A percentile compares a stretch with the other conserved stretches of the same genome.
Conservation (phyloP, 208 protist species). For the Trypanosoma avium region DNA sequence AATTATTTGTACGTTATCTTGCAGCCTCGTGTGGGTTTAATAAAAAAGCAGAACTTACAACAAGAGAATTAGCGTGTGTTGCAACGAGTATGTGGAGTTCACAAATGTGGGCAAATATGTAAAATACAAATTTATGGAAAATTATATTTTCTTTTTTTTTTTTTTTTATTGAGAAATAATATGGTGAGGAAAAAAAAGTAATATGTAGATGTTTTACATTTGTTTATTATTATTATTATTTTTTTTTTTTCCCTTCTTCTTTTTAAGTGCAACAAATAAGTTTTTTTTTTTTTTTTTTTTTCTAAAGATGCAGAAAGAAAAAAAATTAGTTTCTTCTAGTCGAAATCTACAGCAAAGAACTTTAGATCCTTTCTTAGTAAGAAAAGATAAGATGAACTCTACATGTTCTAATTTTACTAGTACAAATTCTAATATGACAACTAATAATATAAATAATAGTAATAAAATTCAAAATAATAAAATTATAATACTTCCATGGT, state of each 20-base stretch:
- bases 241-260: too few relatives aligned
- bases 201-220: too few relatives aligned
- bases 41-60: constrained; percentile 46
- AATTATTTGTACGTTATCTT: constrained; percentile 69
- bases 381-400: background rate
- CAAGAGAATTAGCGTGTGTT: constrained; percentile 66
- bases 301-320: background rate
- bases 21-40: constrained; percentile 71
- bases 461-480: background rate
- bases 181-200: too few relatives aligned
- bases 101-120: constrained; percentile 47
- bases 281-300: constrained; percentile 6
- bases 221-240: too few relatives aligned
- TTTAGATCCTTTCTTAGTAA: background rate
- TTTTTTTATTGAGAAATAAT: too few relatives aligned
- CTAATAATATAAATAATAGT: background rate
- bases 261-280: background rate
- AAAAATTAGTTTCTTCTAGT: background rate
- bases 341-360: constrained; percentile 1
- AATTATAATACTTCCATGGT: constrained; percentile 46
- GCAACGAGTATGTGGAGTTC: constrained; percentile 79
- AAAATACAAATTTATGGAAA: constrained; percentile 8
- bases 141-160: background rate
- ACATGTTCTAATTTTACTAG: background rate
- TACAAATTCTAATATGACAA: too few relatives aligned